Evolutionary conservation across 257 asterid genomes (phyloP).

Genomic region (Solanum ahanhuiri): DNA sequence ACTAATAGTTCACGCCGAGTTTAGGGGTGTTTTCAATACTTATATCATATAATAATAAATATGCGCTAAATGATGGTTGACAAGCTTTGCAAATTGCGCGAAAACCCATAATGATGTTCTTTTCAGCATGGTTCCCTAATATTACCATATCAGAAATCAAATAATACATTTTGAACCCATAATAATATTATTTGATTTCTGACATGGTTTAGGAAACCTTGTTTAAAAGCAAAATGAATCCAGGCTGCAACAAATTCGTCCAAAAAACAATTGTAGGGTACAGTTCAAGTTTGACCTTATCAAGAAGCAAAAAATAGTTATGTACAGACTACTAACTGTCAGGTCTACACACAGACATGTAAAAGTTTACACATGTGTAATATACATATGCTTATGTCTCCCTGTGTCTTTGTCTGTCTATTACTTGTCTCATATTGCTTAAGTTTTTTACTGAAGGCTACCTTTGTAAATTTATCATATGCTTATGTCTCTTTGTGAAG

Average conservation of each 20-base stretch:
- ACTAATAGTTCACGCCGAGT: neutral
- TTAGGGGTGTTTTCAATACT: neutral
- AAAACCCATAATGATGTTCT: neutral
- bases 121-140: neutral
- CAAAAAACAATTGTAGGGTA: neutral
- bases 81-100: neutral
- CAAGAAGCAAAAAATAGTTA: neutral
- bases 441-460: neutral
- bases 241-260: neutral
- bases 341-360: neutral
- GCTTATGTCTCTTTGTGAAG: neutral
- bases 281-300: neutral
- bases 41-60: neutral
- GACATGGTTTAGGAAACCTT: neutral
- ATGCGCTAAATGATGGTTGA: neutral
- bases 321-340: neutral
- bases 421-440: neutral
- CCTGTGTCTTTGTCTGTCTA: neutral
- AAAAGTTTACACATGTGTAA: neutral
- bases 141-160: neutral
- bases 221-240: neutral
- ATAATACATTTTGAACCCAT: neutral
- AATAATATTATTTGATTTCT: neutral
- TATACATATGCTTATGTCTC: neutral
- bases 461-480: conserved; percentile 14